Base-by-base conservation (phyloP, 768 basidiomycete genomes). In the Amanita thiersii region DNA sequence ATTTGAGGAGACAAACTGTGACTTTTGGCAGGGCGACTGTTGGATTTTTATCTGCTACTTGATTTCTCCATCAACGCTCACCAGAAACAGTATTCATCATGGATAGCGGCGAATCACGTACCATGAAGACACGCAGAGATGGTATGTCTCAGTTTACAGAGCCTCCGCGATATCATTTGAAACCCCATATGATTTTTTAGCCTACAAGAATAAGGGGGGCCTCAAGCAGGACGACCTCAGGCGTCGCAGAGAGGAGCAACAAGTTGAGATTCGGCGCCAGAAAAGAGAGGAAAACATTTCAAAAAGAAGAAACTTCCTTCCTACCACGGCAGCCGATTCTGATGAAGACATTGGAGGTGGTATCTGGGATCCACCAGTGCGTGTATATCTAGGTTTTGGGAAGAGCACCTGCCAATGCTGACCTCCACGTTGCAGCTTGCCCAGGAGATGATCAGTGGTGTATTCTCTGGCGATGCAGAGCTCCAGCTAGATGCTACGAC, bases 221-320 rank as follows among this genome's bases (percentile, higher is more conserved):
- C 70, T 92, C 50, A 92, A 90, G 62, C 81, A 80, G 53, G 90
- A 94, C 47, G 90, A 98, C 61, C 85, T 98, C 53, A 81, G 94
- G 53, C 84, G 92, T 64, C 83, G 94, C 61, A 81, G 96, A 45
- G 96, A 98, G 62, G 93, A 99, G 61, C 90, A 94, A 60, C 93
- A 98, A 57, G 96, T 99, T 44, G 96, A 98, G 73, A 97, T 99
- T 72, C 77, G 96, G 59, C 78, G 91, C 58, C 90, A 94, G 69
- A 98, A 98, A 69, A 76, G 96, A 53, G 96, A 99, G 61, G 96
- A 99, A 64, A 93, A 92, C 61, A 93, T 98, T 48, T 88, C 93
- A 46, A 99, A 99, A 73, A 77, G 96, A 62, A 75, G 96, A 48
- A 97, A 97, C 63, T 88, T 94, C 58, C 73, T 91, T 44, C 81